These are phyloP conservation scores for Triticum turgidum DNA, from an alignment of 176 grass and related monocot genomes.

Conservation along the genomic window DNA sequence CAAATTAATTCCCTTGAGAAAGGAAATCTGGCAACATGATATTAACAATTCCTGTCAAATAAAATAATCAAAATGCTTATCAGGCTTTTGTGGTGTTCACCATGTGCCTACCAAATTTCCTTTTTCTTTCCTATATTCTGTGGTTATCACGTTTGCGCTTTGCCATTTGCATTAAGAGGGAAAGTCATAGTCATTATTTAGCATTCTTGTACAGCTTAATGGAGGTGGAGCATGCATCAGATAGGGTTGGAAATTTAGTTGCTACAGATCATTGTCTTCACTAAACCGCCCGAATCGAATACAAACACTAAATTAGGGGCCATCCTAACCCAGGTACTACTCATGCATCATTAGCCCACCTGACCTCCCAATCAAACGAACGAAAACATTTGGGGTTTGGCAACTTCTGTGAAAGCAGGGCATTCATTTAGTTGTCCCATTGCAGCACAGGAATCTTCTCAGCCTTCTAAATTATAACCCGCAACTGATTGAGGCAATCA, in stretches of 20 bases:
- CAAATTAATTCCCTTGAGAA: not conserved
- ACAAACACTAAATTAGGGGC: conserved; percentile 29
- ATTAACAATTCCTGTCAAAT: not conserved
- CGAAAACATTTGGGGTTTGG: conserved; percentile 51
- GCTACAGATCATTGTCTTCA: conserved; percentile 43
- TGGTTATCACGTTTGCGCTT: not conserved
- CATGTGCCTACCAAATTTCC: not conserved
- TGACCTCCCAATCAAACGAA: conserved; percentile 39
- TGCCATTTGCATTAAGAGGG: not conserved
- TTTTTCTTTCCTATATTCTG: not conserved
- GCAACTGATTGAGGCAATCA: conserved; percentile 38
- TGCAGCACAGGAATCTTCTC: conserved; percentile 40
- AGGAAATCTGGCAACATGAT: not conserved
- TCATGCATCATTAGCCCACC: conserved; percentile 38
- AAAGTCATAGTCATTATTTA: conserved; percentile 33
- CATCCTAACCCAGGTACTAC: conserved; percentile 31
- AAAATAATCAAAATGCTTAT: conserved; percentile 11
- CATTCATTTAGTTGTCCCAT: conserved; percentile 46
- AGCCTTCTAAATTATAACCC: conserved; percentile 24
- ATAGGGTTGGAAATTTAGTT: conserved; percentile 35
- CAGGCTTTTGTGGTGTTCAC: not conserved
- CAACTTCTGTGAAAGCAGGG: conserved; percentile 45
- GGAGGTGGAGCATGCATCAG: conserved; percentile 22
- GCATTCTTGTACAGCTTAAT: conserved; percentile 22
- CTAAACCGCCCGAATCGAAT: conserved; percentile 35